phyloP scores from a whole-genome alignment of 2,329 filamentous ascomycete genomes.

The Cladophialophora yegresii region DNA sequence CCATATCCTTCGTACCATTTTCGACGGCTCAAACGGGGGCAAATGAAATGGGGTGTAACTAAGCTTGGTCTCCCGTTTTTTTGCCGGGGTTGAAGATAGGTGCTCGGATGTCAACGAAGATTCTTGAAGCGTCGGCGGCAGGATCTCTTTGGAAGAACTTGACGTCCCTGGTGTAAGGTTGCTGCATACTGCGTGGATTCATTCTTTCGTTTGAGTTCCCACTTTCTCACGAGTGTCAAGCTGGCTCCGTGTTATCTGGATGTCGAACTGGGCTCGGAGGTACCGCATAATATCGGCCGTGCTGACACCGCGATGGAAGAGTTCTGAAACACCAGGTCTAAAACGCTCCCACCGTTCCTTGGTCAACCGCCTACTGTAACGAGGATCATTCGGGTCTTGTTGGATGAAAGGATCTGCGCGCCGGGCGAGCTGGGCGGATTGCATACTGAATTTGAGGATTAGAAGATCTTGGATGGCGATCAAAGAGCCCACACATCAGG shows the following conservation, averaged over 20 bases:
- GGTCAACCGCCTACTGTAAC: slow-evolving; percentile 24
- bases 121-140: not conserved
- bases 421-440: not conserved
- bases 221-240: slow-evolving; percentile 10
- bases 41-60: not conserved
- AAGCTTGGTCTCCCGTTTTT: not conserved
- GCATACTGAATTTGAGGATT: not conserved
- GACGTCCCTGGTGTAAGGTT: not conserved
- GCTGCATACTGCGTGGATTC: not conserved
- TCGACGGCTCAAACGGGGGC: no score
- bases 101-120: not conserved
- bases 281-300: slow-evolving; percentile 14
- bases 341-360: slow-evolving; percentile 23
- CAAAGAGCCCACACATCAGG: not conserved
- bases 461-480: not conserved
- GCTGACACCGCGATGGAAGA: slow-evolving; percentile 9
- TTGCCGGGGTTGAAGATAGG: not conserved
- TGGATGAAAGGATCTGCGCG: slow-evolving; percentile 11
- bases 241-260: slow-evolving; percentile 6
- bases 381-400: slow-evolving; percentile 19
- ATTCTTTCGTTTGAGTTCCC: not conserved
- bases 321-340: slow-evolving; percentile 8
- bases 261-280: not conserved
- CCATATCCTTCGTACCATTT: not conserved
- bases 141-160: not conserved